phyloP scores from a whole-genome alignment of 495 filamentous ascomycete genomes.

The Penicillium chermesinum region DNA sequence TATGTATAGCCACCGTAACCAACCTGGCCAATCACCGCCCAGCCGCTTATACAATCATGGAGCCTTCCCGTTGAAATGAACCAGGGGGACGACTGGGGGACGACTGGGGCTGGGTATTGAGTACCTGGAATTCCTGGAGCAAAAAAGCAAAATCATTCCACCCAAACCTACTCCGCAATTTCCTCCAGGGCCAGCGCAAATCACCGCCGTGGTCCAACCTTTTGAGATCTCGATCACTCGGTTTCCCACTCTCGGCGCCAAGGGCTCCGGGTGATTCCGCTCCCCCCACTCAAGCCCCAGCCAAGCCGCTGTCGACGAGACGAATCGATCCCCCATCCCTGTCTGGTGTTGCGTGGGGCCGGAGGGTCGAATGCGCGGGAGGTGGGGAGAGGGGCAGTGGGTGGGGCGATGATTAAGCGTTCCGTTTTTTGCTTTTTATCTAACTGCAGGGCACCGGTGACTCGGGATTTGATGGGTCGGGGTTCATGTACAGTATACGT shows the following conservation, averaged over 20 bases:
- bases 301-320: background rate
- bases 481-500: too few relatives aligned
- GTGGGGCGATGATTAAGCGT: background rate
- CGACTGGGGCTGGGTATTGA: too few relatives aligned
- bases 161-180: too few relatives aligned
- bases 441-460: slow-evolving; percentile 8
- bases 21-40: background rate
- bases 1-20: background rate
- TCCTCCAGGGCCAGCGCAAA: background rate
- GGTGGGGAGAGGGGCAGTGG: background rate
- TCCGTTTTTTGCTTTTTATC: background rate
- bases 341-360: background rate
- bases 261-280: background rate
- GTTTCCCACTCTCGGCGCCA: background rate
- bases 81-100: too few relatives aligned
- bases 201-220: background rate
- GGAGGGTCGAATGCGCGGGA: too few relatives aligned
- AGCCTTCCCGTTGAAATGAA: background rate
- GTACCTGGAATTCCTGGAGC: too few relatives aligned
- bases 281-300: background rate
- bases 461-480: background rate
- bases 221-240: background rate
- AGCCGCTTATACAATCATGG: background rate
- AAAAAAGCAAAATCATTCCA: too few relatives aligned
- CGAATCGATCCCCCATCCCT: background rate